phyloP scores from a whole-genome alignment of 148 eudicot species.

The Amaranthus cruentus region DNA sequence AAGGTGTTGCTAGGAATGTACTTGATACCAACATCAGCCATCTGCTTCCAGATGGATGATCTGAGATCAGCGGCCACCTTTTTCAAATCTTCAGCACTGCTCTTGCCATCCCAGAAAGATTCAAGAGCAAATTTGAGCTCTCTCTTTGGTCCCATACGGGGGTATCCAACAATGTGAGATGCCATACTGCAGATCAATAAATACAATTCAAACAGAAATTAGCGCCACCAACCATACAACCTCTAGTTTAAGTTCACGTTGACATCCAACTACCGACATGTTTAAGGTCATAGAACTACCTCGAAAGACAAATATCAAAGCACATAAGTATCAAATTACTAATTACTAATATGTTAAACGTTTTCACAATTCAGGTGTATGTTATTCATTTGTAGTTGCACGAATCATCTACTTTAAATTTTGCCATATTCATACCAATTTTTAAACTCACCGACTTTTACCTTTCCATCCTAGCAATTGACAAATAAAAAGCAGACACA shows the following conservation, averaged over 20 bases:
- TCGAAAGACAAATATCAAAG: not conserved
- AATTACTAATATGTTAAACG: not conserved
- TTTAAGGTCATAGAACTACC: not conserved
- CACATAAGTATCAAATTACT: not conserved
- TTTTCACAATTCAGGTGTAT: no score
- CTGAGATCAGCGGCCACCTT: conserved; percentile 71
- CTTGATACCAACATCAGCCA: conserved; percentile 73
- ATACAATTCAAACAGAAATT: conserved; percentile 9
- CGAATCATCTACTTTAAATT: not conserved
- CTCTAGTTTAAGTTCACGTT: no score
- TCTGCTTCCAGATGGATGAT: conserved; percentile 83
- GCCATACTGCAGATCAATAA: conserved; percentile 50
- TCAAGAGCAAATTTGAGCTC: conserved; percentile 88
- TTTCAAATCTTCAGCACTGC: conserved; percentile 73
- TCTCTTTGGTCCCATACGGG: conserved; percentile 94
- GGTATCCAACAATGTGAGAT: conserved; percentile 92
- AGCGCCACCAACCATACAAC: not conserved
- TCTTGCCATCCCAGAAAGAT: conserved; percentile 85
- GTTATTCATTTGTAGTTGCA: no score
- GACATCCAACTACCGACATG: not conserved
- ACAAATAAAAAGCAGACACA: not conserved
- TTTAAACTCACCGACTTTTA: no score
- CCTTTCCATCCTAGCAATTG: not conserved
- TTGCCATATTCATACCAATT: not conserved
- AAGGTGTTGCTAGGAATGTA: conserved; percentile 88